Percentiles rank a stretch among this genome's conserved stretches.
Conservation (phyloP, 768 basidiomycete genomes). For the Xanthoconium stramineum region DNA sequence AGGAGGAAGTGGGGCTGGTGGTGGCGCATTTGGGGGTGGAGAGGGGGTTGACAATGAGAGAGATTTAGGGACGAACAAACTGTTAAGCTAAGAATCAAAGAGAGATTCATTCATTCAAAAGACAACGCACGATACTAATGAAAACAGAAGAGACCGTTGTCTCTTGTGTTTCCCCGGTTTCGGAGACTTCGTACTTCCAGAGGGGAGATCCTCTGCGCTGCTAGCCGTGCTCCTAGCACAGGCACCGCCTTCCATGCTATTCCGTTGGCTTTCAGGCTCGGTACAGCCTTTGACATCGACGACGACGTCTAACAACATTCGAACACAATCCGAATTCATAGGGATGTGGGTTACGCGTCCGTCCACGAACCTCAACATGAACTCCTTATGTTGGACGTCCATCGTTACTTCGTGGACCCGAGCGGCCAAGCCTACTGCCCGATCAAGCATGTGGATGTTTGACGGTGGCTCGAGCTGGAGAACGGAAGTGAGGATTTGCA, state of each 20-base stretch:
- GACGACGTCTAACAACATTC: slow-evolving; percentile 48
- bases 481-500: slow-evolving; percentile 44
- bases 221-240: slow-evolving; percentile 16
- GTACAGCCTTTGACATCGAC: slow-evolving; percentile 48
- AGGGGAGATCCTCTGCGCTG: slow-evolving; percentile 18
- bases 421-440: slow-evolving; percentile 52
- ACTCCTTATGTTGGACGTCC: slow-evolving; percentile 46
- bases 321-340: slow-evolving; percentile 39
- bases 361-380: slow-evolving; percentile 58
- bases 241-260: slow-evolving; percentile 31
- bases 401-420: slow-evolving; percentile 60
- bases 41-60: slow-evolving; percentile 23
- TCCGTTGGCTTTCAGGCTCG: slow-evolving; percentile 32
- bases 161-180: slow-evolving; percentile 58
- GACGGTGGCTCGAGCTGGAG: slow-evolving; percentile 53
- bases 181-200: slow-evolving; percentile 21
- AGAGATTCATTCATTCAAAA: background rate
- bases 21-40: slow-evolving; percentile 25
- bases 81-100: slow-evolving; percentile 10
- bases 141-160: slow-evolving; percentile 67
- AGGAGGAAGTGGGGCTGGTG: slow-evolving; percentile 29
- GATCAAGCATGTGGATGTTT: slow-evolving; percentile 57
- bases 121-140: slow-evolving; percentile 53
- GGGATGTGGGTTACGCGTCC: slow-evolving; percentile 50
- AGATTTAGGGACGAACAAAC: slow-evolving; percentile 32